These are phyloP conservation scores for Bombardia bombarda DNA, from an alignment of 495 filamentous ascomycete genomes.

Conservation along the genomic window DNA sequence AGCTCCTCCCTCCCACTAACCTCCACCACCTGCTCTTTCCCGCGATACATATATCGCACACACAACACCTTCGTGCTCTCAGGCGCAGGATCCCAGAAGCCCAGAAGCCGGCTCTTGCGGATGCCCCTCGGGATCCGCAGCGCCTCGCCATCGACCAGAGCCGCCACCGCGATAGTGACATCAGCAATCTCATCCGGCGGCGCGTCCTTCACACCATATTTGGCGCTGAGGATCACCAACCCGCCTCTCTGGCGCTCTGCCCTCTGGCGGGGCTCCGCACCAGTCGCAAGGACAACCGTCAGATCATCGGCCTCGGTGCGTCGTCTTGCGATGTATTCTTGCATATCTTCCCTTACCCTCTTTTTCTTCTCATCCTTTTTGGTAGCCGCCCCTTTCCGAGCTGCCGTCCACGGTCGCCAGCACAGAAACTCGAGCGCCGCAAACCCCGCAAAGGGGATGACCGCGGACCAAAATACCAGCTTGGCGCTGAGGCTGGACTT, in stretches of 20 bases:
- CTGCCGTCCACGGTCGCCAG: constrained; percentile 17
- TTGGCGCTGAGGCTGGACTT: constrained; percentile 7
- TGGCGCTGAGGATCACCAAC: constrained; percentile 23
- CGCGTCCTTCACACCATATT: constrained; percentile 21
- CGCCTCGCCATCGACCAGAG: constrained; percentile 14
- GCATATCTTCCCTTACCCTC: constrained; percentile 27
- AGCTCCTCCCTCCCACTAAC: constrained; percentile 39
- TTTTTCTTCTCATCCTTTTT: constrained; percentile 18
- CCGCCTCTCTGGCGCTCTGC: constrained; percentile 27
- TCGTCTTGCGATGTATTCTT: constrained; percentile 34
- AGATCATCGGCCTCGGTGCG: constrained; percentile 42
- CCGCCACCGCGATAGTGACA: constrained; percentile 25
- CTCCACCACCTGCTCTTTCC: constrained; percentile 36
- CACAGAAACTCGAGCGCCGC: constrained; percentile 43
- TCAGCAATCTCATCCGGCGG: constrained; percentile 26
- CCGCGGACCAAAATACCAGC: constrained; percentile 27
- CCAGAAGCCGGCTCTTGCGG: constrained; percentile 41
- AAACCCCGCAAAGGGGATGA: constrained; percentile 43
- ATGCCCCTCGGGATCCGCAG: constrained; percentile 15
- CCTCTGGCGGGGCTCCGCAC: constrained; percentile 40
- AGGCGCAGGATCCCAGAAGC: constrained; percentile 52
- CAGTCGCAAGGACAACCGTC: constrained; percentile 43
- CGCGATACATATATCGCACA: constrained; percentile 46
- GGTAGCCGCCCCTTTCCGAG: constrained; percentile 27
- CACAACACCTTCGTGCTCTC: constrained; percentile 42